phyloP scores from a whole-genome alignment of 345 rosid species.

The Crucihimalaya himalaica region DNA sequence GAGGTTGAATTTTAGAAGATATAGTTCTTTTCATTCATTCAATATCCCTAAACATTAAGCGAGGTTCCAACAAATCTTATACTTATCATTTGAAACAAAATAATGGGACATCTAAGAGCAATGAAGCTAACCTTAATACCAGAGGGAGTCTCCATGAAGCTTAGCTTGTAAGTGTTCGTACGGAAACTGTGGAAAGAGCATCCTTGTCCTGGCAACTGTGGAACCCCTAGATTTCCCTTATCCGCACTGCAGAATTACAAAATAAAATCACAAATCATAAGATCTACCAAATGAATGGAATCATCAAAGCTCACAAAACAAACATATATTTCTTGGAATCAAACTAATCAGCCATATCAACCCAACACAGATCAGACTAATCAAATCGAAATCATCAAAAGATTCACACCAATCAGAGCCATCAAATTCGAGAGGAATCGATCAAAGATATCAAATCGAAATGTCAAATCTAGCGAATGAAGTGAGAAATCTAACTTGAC shows the following conservation, averaged over 20 bases:
- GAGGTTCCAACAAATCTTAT: background rate
- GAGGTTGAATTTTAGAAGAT: background rate
- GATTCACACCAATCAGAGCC: too few species aligned
- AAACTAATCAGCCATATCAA: background rate
- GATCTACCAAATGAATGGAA: background rate
- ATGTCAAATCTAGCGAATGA: background rate
- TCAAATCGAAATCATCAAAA: background rate
- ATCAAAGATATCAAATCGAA: background rate
- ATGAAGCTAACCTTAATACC: constrained; percentile 72
- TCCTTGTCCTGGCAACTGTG: constrained; percentile 92
- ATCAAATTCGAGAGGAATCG: background rate
- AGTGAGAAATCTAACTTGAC: constrained; percentile 47
- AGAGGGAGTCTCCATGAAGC: constrained; percentile 96
- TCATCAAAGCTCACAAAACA: background rate
- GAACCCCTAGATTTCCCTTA: constrained; percentile 84
- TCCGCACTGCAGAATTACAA: constrained; percentile 49
- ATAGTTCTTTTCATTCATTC: background rate
- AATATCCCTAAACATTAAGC: background rate
- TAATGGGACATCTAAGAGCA: background rate
- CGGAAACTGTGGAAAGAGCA: constrained; percentile 94
- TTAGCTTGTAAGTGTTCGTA: constrained; percentile 89
- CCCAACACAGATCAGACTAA: background rate
- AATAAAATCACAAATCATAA: background rate
- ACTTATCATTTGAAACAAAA: background rate
- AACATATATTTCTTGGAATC: background rate